Conservation (phyloP, 1,139 yeast genomes). For the Suhomyces yuchorum region DNA sequence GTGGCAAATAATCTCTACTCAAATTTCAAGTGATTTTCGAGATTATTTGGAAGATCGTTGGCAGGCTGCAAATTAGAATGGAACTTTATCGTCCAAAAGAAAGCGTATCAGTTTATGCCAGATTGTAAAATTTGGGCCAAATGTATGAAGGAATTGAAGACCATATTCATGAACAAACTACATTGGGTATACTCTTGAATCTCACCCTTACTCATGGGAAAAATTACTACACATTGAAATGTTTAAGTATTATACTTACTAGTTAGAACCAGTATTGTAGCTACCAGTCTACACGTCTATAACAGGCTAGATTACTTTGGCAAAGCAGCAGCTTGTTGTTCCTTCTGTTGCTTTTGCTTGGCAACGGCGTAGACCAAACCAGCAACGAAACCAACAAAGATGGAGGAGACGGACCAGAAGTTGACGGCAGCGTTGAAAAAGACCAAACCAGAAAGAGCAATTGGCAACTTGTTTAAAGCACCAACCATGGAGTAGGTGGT, state of each 20-base stretch:
- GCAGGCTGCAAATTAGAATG: no score
- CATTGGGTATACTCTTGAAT: no score
- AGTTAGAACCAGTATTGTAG: conserved; percentile 1
- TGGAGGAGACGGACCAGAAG: conserved; percentile 87
- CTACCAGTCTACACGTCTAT: conserved; percentile 7
- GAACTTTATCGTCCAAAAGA: no score
- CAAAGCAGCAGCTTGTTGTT: conserved; percentile 45
- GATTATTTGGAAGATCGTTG: no score
- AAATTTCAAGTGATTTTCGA: no score
- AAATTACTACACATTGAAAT: background rate
- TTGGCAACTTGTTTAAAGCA: conserved; percentile 96
- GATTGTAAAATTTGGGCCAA: no score
- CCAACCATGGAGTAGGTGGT: conserved; percentile 99
- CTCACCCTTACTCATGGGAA: no score
- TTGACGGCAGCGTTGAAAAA: conserved; percentile 95
- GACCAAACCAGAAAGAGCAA: conserved; percentile 89
- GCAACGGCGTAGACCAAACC: conserved; percentile 95
- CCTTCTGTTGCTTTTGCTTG: conserved; percentile 68
- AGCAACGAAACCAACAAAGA: conserved; percentile 88
- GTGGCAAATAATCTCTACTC: no score
- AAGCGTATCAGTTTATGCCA: no score
- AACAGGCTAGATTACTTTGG: conserved; percentile 27
- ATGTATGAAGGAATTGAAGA: no score
- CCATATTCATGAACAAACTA: no score
- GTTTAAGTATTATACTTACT: conserved; percentile 3